Evolutionary conservation across 495 filamentous ascomycete genomes (phyloP).

Genomic region (Glarea lozoyensis): DNA sequence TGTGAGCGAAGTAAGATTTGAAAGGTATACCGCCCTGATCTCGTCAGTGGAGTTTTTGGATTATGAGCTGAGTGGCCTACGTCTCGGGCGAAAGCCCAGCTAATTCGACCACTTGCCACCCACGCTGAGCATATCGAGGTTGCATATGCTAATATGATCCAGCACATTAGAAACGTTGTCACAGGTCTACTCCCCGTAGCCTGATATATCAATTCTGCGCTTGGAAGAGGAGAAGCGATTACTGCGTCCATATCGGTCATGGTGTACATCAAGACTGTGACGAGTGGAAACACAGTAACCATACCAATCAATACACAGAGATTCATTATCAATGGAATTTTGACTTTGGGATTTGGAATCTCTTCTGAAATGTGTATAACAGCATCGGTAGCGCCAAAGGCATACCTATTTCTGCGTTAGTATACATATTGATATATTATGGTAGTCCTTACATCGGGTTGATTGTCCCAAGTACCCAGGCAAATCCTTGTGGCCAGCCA

Average conservation of each 20-base stretch:
- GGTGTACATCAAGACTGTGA: slow-evolving; percentile 27
- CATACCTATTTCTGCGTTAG: too few relatives aligned
- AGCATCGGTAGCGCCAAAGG: slow-evolving; percentile 17
- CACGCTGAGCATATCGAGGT: slow-evolving; percentile 30
- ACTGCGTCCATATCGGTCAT: slow-evolving; percentile 23
- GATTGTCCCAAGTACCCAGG: slow-evolving; percentile 27
- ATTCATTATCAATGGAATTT: slow-evolving; percentile 27
- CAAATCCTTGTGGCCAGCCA: too few relatives aligned
- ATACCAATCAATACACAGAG: slow-evolving; percentile 30
- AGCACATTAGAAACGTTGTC: slow-evolving; percentile 21
- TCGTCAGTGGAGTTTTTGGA: background rate
- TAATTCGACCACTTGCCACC: slow-evolving; percentile 31
- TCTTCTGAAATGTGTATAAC: slow-evolving; percentile 23
- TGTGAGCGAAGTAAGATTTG: background rate
- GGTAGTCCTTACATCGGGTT: too few relatives aligned
- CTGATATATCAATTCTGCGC: background rate
- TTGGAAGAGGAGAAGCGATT: background rate
- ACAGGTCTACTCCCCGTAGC: slow-evolving; percentile 6
- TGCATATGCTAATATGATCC: slow-evolving; percentile 26
- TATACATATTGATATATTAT: too few relatives aligned
- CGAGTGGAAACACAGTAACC: slow-evolving; percentile 25
- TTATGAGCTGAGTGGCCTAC: slow-evolving; percentile 20
- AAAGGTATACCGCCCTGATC: background rate
- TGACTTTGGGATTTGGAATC: slow-evolving; percentile 23
- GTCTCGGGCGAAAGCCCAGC: slow-evolving; percentile 44